Base-by-base conservation (phyloP, 1,284 basidiomycete species). In the Xerocomus cyaneibrunnescens region DNA sequence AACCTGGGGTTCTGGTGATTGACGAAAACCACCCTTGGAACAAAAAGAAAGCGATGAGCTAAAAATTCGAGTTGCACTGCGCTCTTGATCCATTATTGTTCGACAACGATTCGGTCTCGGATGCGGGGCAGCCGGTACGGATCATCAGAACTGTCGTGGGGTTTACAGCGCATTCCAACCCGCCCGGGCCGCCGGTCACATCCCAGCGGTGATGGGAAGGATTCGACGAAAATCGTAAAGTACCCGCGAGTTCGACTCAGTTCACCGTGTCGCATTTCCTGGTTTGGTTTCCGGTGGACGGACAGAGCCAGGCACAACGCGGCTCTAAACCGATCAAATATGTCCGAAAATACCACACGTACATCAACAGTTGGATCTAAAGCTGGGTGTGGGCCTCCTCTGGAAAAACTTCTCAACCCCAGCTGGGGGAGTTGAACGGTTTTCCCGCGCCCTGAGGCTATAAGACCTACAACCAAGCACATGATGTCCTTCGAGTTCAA, bases 331-430 rank as follows among this genome's bases (percentile, higher is more conserved):
- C 21, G 38, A 22, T 10, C 10, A 35, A 17, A 32, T 17, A 22
- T 19, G 14, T 25, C 16, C 28, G 28, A 50, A 38, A 38, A 21
- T 36, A 27, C 32, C 32, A 14, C 32, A 35, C 10, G n/a, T 16
- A n/a, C n/a, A n/a, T 25, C n/a, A 25, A 34, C 17, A 19, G 32
- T 57, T 21, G 25, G 35, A 35, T 51, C 19, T 19, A 10, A 23
- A 1, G 16, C 23, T 22, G 22, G n/a, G 30, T 3, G 21, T 71
- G 74, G 74, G 38, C 74, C 74, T 75, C 72, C 74, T 74, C 19
- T 22, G 21, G 40, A n/a, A 34, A 17, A 17, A 34, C 32, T 6
- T n/a, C 35, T 36, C 35, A 21, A 12, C 35, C 13, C 9, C 9
- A 9, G 28, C 8, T 16, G 17, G 34, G 19, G 19, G 35, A 36